phyloP scores from a whole-genome alignment of 2,329 filamentous ascomycete genomes.

The Cladosporium cucumerinum region DNA sequence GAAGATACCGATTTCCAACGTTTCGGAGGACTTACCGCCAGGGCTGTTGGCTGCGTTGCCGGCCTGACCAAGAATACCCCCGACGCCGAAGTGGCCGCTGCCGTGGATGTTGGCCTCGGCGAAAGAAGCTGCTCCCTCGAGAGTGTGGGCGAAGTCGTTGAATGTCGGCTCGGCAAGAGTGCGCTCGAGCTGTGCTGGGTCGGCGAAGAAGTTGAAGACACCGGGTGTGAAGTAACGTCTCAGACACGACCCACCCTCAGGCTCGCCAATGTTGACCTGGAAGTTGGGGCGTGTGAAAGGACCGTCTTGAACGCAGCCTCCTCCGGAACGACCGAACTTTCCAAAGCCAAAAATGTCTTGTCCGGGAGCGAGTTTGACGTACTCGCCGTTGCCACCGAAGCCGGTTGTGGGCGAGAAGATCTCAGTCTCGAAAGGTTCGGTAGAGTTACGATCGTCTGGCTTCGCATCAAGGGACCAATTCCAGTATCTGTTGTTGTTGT shows the following conservation, averaged over 20 bases:
- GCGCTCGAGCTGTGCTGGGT: slow-evolving; percentile 17
- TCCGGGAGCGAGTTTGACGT: slow-evolving; percentile 2
- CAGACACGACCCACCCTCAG: slow-evolving; percentile 10
- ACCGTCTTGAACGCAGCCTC: slow-evolving; percentile 28
- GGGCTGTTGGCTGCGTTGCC: slow-evolving; percentile 26
- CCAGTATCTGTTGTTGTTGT: slow-evolving; percentile 23
- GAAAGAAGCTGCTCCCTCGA: slow-evolving; percentile 20
- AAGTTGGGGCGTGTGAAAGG: slow-evolving; percentile 24
- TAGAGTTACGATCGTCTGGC: slow-evolving; percentile 15
- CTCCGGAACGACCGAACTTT: slow-evolving; percentile 3
- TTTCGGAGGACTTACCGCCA: slow-evolving; percentile 12
- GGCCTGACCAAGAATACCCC: slow-evolving; percentile 20
- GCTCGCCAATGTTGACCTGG: slow-evolving; percentile 10
- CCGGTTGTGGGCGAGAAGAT: slow-evolving; percentile 16
- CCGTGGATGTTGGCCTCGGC: slow-evolving; percentile 19
- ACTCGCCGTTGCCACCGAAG: slow-evolving; percentile 24
- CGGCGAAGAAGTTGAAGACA: slow-evolving; percentile 7
- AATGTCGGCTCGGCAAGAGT: slow-evolving; percentile 19
- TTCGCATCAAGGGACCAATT: slow-evolving; percentile 28
- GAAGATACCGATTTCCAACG: background rate
- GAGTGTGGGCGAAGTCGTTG: slow-evolving; percentile 19
- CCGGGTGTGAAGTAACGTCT: slow-evolving; percentile 6
- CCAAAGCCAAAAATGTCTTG: slow-evolving; percentile 16
- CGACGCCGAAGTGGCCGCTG: slow-evolving; percentile 26
- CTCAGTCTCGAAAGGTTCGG: slow-evolving; percentile 18